These are phyloP conservation scores for Cornus suecica DNA, from an alignment of 148 eudicot species.

Conservation along the genomic window DNA sequence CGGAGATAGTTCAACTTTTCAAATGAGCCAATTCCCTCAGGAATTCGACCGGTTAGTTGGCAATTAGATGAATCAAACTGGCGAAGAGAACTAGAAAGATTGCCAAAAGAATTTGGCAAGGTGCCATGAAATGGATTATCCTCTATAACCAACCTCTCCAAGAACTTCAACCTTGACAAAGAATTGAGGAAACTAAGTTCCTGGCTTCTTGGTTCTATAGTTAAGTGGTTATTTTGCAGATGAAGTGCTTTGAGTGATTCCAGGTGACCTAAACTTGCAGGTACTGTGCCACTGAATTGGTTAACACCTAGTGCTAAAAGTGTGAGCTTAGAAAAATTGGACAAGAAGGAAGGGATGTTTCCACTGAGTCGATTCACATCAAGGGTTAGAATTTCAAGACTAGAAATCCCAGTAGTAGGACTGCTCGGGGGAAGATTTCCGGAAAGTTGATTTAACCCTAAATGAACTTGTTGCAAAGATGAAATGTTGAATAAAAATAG, in stretches of 20 bases:
- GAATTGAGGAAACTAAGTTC: constrained; percentile 7
- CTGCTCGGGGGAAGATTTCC: constrained; percentile 16
- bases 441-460: constrained; percentile 6
- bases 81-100: constrained; percentile 2
- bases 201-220: neutral
- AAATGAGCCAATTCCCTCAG: constrained; percentile 10
- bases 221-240: constrained; percentile 3
- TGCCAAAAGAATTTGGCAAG: constrained; percentile 10
- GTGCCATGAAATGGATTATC: constrained; percentile 1
- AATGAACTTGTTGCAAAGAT: constrained; percentile 7
- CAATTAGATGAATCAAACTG: neutral
- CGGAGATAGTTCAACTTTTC: neutral
- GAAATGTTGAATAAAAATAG: constrained; percentile 18
- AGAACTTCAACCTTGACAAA: neutral
- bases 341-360: constrained; percentile 9
- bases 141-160: neutral
- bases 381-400: constrained; percentile 7
- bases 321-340: constrained; percentile 16
- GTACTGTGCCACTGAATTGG: constrained; percentile 10
- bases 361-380: constrained; percentile 20
- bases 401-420: constrained; percentile 13
- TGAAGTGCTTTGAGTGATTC: neutral
- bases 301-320: neutral
- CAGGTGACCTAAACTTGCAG: constrained; percentile 9
- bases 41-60: constrained; percentile 2